Base-by-base conservation (phyloP, 208 protist species). In the Crithidia thermophila region DNA sequence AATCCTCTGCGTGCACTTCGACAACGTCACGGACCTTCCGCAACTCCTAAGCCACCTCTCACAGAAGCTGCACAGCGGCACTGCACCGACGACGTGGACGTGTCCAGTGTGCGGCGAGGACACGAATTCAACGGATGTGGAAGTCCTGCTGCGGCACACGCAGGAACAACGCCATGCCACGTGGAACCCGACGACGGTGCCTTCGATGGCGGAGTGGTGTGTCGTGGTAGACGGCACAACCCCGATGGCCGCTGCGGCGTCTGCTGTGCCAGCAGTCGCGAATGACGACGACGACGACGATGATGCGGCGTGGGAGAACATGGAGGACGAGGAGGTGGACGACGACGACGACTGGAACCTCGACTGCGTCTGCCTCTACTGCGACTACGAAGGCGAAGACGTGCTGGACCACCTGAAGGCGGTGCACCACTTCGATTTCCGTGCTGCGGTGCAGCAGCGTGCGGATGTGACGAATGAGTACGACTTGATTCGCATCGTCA, bases 401-500 rank as follows among this genome's bases (percentile, higher is more conserved):
- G 68, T 79, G 10, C 67, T 94, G 4, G 45, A 58, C 34, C 90
- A 93, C 67, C 84, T 95, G 66, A 68, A 56, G 34, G 37, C 69
- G 11, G 64, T 27, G 16, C 87, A 93, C 57, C 11, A 49, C 10
- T 88, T 93, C 51, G 82, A 93, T 49, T 78, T 95, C 30, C 52
- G 59, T 10, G 64, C 62, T 1, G 47, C 73, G 11, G 77, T 83
- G 40, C 70, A 67, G 28, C 36, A 50, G 18, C 84, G 84, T 23
- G 31, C 52, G 6, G 85, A 85, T 40, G 65, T 93, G 18, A 33
- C 59, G 11, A 84, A 87, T 36, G 85, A 88, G 68, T 93, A 93
- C 66, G 90, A 95, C 52, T 37, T 89, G 13, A 91, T 95, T 42
- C 84, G 90, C 10, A 34, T 90, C 18, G 80, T 91, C n/a, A 95